A percentile compares a stretch with the other conserved stretches of the same genome.
Evolutionary conservation across 2,329 filamentous ascomycete species (phyloP).

Genomic region (Cephalotrichum gorgonifer): DNA sequence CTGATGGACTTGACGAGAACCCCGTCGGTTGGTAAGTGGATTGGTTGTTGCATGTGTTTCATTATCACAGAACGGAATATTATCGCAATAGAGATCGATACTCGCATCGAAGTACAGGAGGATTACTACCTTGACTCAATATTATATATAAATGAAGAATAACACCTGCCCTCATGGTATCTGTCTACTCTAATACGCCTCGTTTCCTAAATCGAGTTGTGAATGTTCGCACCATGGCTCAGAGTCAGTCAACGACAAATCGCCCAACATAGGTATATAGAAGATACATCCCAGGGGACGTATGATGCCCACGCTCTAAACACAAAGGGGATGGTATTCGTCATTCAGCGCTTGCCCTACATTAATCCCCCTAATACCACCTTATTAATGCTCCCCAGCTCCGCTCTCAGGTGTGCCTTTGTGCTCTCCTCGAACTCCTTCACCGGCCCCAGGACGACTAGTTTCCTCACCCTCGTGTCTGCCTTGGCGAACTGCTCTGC

Average conservation of each 20-base stretch:
- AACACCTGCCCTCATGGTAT: neutral
- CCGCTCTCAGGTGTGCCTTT: constrained; percentile 62
- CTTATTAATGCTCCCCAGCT: constrained; percentile 77
- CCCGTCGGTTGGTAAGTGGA: neutral
- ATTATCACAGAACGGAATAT: neutral
- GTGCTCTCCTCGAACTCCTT: constrained; percentile 90
- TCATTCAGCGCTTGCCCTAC: constrained; percentile 24
- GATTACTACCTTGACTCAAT: neutral
- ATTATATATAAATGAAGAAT: neutral
- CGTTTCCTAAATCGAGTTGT: neutral
- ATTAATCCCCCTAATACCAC: constrained; percentile 83
- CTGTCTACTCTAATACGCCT: neutral
- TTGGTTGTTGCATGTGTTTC: too few species aligned
- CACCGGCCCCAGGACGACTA: constrained; percentile 77
- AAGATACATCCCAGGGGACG: too few species aligned
- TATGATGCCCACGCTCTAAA: too few species aligned
- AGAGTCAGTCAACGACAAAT: too few species aligned
- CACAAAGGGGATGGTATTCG: too few species aligned
- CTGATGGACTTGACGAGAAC: constrained; percentile 6
- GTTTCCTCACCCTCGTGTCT: constrained; percentile 75
- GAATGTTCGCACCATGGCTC: too few species aligned
- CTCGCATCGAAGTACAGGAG: too few species aligned
- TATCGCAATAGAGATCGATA: too few species aligned
- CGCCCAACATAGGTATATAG: too few species aligned
- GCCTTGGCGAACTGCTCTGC: constrained; percentile 86